Evolutionary conservation across 1,284 basidiomycete genomes (phyloP), one percentile per base, ranked within the genome.

Genomic region (Vanrija sp.): DNA sequence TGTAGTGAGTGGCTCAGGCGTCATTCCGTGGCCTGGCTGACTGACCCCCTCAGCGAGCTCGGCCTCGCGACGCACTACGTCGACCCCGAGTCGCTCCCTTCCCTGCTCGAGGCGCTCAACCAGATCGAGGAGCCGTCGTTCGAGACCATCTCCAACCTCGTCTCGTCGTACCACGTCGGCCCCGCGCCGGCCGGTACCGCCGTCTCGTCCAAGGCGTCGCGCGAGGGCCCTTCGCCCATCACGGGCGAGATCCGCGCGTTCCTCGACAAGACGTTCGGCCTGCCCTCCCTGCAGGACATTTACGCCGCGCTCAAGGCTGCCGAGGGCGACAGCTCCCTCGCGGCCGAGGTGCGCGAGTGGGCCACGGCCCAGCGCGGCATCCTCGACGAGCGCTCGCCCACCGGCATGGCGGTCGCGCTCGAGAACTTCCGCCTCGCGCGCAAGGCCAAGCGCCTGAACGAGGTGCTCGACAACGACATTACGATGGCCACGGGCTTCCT

Each of bases 51-150:
- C 31, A 31, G 31, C 67, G 88, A 93, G 64, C 83, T 87, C 63
- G 92, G 93, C 36, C 81, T 96, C 63, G 92, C 93, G 2, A 95
- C 93, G 2, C 93, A 97, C 75, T 96, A 82, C 68, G 83, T 95
- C 51, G 84, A 88, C 6, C 85, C 88, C 23, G 79, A 85, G 51
- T 81, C 85, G 39, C 78, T 96, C 27, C 83, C 86, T 12, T 80
- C 80, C 39, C 82, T 96, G 36, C 65, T 78, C 51, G 54, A 63
- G 19, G 66, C 77, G 44, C 66, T 80, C 27, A 60, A 71, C 12
- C 66, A 74, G 44, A 68, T 78, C 45, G 62, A 68, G 43, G 58
- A 59, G 36, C 61, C 65, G 3, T 61, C 66, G 8, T 45, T 59
- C 25, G 47, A 59, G 22, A 60, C 62, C 22, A 48, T 68, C 1